phyloP scores from a whole-genome alignment of 306 rosid species.

The Sechiopsis laciniata region DNA sequence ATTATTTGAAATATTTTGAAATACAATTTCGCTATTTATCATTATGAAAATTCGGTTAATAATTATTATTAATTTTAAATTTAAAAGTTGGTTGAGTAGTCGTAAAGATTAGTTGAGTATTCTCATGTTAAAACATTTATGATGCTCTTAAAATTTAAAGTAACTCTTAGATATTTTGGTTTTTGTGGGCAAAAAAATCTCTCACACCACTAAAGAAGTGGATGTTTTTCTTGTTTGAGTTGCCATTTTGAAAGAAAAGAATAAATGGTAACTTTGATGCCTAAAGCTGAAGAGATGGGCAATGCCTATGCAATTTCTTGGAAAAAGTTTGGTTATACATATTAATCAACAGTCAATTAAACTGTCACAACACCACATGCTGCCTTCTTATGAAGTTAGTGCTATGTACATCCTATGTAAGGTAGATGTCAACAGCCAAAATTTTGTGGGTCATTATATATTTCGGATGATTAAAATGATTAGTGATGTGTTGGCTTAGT shows the following conservation, averaged over 20 bases:
- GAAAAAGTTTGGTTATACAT: conserved; percentile 13
- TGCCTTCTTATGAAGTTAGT: background rate
- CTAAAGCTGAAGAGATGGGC: conserved; percentile 2
- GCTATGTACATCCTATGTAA: conserved; percentile 2
- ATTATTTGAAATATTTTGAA: background rate
- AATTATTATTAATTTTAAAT: no score
- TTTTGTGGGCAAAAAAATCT: background rate
- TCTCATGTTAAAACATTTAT: no score
- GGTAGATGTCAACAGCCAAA: background rate
- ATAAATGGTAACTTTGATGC: background rate
- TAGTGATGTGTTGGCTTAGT: no score
- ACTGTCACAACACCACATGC: conserved; percentile 1
- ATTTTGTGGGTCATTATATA: background rate
- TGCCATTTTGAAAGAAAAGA: background rate
- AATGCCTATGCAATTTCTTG: background rate
- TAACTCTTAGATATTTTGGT: background rate
- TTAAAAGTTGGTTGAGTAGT: no score
- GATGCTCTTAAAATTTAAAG: no score
- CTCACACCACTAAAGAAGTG: background rate
- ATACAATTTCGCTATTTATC: no score
- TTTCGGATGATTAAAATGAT: background rate
- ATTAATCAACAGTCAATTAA: conserved; percentile 12
- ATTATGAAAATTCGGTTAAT: no score
- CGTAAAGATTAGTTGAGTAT: no score
- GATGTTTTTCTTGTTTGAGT: conserved; percentile 4